Evolutionary conservation across 345 rosid genomes (phyloP).

Genomic region (Xanthoceras sorbifolium): DNA sequence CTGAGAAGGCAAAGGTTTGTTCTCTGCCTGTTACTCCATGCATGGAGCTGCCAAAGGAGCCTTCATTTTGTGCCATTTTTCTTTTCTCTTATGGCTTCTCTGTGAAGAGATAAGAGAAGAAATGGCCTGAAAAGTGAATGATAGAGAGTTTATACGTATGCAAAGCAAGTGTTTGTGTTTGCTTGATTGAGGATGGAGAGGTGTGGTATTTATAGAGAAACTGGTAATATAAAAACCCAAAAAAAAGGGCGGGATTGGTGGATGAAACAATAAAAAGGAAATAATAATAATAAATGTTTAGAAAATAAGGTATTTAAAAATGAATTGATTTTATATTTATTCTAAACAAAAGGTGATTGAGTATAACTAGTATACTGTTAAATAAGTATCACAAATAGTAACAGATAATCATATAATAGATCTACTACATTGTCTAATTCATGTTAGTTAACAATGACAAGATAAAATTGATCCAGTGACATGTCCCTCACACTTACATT

Average conservation of each 20-base stretch:
- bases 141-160: not conserved
- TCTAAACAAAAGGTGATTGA: too few relatives aligned
- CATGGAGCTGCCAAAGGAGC: slow-evolving; percentile 77
- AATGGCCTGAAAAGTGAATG: not conserved
- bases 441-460: too few relatives aligned
- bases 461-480: too few relatives aligned
- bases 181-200: not conserved
- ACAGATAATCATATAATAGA: too few relatives aligned
- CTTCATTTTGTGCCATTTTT: slow-evolving; percentile 47
- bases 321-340: not conserved
- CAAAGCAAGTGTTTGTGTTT: not conserved
- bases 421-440: too few relatives aligned
- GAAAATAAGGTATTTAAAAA: not conserved
- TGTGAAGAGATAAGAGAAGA: not conserved
- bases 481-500: too few relatives aligned
- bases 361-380: too few relatives aligned
- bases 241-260: slow-evolving; percentile 4
- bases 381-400: not conserved
- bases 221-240: not conserved
- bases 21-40: slow-evolving; percentile 74
- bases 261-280: not conserved
- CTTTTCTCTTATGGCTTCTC: not conserved
- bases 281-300: not conserved
- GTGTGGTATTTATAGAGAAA: slow-evolving; percentile 18
- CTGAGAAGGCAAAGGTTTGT: slow-evolving; percentile 66